Base-by-base conservation (phyloP, 345 rosid genomes). In the Anacardium occidentale region DNA sequence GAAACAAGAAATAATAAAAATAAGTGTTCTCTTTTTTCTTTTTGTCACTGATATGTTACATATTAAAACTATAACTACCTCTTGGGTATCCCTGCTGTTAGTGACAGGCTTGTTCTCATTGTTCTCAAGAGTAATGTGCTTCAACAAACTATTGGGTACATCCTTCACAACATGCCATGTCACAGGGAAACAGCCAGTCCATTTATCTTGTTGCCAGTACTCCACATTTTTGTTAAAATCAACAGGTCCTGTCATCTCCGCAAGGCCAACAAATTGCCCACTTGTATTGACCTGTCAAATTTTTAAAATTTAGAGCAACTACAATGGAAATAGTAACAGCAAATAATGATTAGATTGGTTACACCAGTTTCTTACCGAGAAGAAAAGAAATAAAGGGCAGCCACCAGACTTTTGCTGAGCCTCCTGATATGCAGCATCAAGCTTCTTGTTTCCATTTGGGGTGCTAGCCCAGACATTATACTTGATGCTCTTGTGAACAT, bases 61-160 rank as follows among this genome's bases (percentile, higher is more conserved):
- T 60, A 10, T n/a, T n/a, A 53, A 13, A 59, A 58, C 8, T 47
- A 70, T 14, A 48, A 54, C 56, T 70, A 94, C 98, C 93, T 94
- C 97, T 74, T 94, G 97, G 24, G 98, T 91, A 76, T 94, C 98
- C 80, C 98, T 83, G 77, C 97, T 91, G 79, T 94, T 90, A 13
- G 97, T 91, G 20, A 94, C 98, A 22, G 98, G 97, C 58, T 94
- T 94, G 85, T 90, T 91, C 86, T 94, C 98, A 52, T 94, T 94
- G 80, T 94, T 94, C 82, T 90, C 97, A 0, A 94, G 91, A 40
- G 88, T 91, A n/a, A 92, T 92, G 75, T 90, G 97, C 79, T 87
- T 91, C 89, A 94, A 79, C 64, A 83, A 86, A 74, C 89, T 88
- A 78, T 94, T 94, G 22, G 98, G 97, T n/a, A 94, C 86, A 82